Evolutionary conservation across 192 early-diverging fungal species (phyloP).

Genomic region (Powellomyces hirtus): DNA sequence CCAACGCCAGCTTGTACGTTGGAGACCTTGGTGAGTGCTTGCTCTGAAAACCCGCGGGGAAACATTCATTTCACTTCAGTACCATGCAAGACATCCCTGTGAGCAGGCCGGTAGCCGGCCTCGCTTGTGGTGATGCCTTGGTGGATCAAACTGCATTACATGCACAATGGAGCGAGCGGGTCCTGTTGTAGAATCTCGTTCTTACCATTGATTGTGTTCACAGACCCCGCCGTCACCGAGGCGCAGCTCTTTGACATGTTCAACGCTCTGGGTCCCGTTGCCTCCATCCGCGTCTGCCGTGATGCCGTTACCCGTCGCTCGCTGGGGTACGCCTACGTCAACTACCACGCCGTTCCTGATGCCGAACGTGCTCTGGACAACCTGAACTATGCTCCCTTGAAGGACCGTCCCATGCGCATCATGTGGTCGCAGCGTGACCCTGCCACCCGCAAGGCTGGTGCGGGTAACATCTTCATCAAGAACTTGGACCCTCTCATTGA

Average conservation of each 20-base stretch:
- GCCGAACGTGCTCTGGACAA: slow-evolving; percentile 87
- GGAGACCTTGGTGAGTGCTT: slow-evolving; percentile 81
- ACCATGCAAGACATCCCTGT: background rate
- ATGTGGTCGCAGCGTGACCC: slow-evolving; percentile 99
- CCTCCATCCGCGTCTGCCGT: slow-evolving; percentile 96
- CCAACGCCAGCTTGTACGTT: slow-evolving; percentile 74
- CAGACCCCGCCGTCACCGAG: slow-evolving; percentile 92
- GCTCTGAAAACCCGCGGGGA: no score
- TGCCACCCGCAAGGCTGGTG: slow-evolving; percentile 81
- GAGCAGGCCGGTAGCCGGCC: no score
- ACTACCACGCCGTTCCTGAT: slow-evolving; percentile 90
- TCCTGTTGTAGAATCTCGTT: no score
- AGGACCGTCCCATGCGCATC: slow-evolving; percentile 94
- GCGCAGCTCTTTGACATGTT: slow-evolving; percentile 97
- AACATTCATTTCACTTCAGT: background rate
- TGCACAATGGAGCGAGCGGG: no score
- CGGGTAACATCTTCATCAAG: slow-evolving; percentile 99
- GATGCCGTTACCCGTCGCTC: slow-evolving; percentile 95
- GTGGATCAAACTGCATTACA: no score
- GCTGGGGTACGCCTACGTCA: slow-evolving; percentile 98
- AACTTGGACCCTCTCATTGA: slow-evolving; percentile 97
- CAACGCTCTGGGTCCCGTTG: slow-evolving; percentile 91
- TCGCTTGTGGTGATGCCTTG: background rate
- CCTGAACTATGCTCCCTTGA: slow-evolving; percentile 95
- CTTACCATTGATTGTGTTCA: no score